Evolutionary conservation across 1,284 basidiomycete species (phyloP).

Genomic region (Trichosporon sp.): DNA sequence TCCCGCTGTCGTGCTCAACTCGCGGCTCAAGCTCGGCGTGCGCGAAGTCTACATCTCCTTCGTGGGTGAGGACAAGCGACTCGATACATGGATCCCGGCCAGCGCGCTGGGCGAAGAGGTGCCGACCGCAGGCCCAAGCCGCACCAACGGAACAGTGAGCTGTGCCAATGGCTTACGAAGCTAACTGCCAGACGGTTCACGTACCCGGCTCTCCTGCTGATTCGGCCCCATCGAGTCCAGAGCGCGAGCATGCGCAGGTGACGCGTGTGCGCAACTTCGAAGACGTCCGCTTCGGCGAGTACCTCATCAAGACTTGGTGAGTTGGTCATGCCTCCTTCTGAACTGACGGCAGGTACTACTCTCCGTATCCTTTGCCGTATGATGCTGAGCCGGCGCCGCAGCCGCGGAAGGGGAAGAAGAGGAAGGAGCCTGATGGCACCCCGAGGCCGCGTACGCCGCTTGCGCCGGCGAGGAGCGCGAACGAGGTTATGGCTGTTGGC

Average conservation of each 20-base stretch:
- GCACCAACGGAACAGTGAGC: background rate
- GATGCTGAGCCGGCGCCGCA: background rate
- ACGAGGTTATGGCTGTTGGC: slow-evolving; percentile 62
- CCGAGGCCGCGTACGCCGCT: background rate
- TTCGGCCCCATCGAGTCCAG: slow-evolving; percentile 25
- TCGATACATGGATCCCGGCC: slow-evolving; percentile 67
- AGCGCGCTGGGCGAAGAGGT: slow-evolving; percentile 24
- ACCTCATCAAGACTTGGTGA: slow-evolving; percentile 46
- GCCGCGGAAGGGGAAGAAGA: slow-evolving; percentile 10
- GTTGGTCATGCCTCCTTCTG: slow-evolving; percentile 3
- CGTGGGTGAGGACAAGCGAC: slow-evolving; percentile 57
- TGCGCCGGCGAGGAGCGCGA: slow-evolving; percentile 52
- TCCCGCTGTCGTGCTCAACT: slow-evolving; percentile 26
- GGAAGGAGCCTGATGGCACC: slow-evolving; percentile 6
- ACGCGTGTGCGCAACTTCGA: slow-evolving; percentile 46
- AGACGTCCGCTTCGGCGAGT: slow-evolving; percentile 45
- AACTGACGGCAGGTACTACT: slow-evolving; percentile 64
- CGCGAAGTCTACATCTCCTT: slow-evolving; percentile 39
- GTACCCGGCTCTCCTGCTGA: background rate
- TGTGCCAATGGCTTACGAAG: background rate
- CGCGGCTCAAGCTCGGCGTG: slow-evolving; percentile 18
- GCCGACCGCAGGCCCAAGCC: slow-evolving; percentile 8
- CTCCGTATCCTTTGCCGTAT: slow-evolving; percentile 66
- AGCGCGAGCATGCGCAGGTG: slow-evolving; percentile 39
- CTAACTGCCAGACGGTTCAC: background rate